phyloP scores from a whole-genome alignment of 1,284 basidiomycete genomes.

The Mycosarcoma mackinlayi region DNA sequence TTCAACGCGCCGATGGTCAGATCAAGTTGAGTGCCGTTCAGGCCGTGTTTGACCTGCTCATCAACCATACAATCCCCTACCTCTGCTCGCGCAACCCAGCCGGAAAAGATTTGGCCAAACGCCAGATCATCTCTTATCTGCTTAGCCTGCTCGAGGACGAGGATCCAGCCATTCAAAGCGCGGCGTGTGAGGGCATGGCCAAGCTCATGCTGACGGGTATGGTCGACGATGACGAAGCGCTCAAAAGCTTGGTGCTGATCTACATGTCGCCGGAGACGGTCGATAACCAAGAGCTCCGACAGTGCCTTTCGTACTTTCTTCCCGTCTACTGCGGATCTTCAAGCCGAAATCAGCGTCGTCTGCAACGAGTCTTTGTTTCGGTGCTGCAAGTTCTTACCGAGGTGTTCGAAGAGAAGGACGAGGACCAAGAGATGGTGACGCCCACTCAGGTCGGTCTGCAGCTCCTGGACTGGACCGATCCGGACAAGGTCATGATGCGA shows the following conservation, averaged over 20 bases:
- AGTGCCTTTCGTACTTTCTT: conserved; percentile 96
- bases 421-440: conserved; percentile 82
- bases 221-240: conserved; percentile 69
- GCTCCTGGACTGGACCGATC: conserved; percentile 93
- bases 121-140: conserved; percentile 61
- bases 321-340: conserved; percentile 92
- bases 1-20: conserved; percentile 79
- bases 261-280: conserved; percentile 89
- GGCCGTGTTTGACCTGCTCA: conserved; percentile 88
- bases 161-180: conserved; percentile 76
- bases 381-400: conserved; percentile 78
- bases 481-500: conserved; percentile 80
- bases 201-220: conserved; percentile 88
- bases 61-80: conserved; percentile 86
- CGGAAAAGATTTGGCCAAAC: conserved; percentile 51
- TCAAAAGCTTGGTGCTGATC: conserved; percentile 81
- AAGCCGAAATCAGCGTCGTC: conserved; percentile 79
- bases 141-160: conserved; percentile 75
- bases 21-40: conserved; percentile 85
- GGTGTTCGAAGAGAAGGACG: conserved; percentile 79
- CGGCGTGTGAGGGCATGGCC: conserved; percentile 83
- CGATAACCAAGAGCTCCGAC: conserved; percentile 85
- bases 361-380: conserved; percentile 83
- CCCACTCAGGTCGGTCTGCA: conserved; percentile 83
- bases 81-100: conserved; percentile 71